phyloP scores from a whole-genome alignment of 805 yeast genomes.

The Candida maris region DNA sequence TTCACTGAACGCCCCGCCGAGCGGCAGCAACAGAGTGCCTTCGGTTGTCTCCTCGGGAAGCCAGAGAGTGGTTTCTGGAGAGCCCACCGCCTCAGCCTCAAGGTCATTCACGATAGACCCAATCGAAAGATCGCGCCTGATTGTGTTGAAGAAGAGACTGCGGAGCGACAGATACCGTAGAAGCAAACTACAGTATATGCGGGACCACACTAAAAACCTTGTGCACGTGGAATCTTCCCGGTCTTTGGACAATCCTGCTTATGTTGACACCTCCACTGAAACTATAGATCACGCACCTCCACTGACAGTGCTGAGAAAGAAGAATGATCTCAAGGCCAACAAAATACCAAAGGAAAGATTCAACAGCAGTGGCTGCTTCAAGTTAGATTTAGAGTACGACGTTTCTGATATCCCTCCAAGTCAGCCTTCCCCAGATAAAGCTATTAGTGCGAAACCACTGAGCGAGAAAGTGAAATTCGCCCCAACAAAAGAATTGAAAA shows the following conservation, averaged over 20 bases:
- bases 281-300: constrained; percentile 14
- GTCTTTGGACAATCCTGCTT: constrained; percentile 13
- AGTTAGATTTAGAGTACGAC: constrained; percentile 17
- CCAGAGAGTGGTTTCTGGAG: constrained; percentile 5
- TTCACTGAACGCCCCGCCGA: background rate
- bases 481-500: constrained; percentile 11
- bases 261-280: constrained; percentile 23
- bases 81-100: background rate
- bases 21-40: background rate
- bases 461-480: constrained; percentile 24
- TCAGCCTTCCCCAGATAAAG: constrained; percentile 1
- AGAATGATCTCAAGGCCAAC: background rate
- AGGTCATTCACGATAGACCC: constrained; percentile 26
- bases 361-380: constrained; percentile 26
- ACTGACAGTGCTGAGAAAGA: constrained; percentile 5
- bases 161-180: constrained; percentile 44
- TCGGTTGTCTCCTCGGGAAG: background rate
- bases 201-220: constrained; percentile 29
- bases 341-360: constrained; percentile 20
- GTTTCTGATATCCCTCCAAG: constrained; percentile 6
- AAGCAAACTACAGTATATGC: constrained; percentile 43
- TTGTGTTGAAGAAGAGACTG: constrained; percentile 34
- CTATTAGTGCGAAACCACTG: constrained; percentile 11
- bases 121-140: constrained; percentile 30
- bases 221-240: constrained; percentile 11